Percentiles rank a stretch among this genome's conserved stretches.
These are phyloP conservation scores for Tricladium varicosporioides DNA, from an alignment of 2,329 filamentous ascomycete genomes.

Conservation along the genomic window DNA sequence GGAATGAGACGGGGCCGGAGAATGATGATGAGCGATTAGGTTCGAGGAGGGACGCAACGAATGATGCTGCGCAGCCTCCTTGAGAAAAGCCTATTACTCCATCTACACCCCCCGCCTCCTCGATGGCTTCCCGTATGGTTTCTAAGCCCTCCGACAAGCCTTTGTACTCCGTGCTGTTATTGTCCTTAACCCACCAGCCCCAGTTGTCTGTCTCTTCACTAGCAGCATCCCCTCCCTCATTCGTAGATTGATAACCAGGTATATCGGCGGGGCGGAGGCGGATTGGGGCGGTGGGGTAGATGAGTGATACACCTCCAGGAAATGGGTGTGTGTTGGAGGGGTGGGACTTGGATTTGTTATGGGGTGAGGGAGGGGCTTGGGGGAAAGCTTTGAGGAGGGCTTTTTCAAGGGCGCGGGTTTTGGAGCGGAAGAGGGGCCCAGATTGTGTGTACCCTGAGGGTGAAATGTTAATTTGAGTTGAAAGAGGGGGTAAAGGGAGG, in stretches of 20 bases:
- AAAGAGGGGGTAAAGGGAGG: conserved; percentile 1
- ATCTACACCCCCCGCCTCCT: conserved; percentile 66
- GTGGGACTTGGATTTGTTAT: neutral
- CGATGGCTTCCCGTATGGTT: conserved; percentile 59
- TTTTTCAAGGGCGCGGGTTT: conserved; percentile 85
- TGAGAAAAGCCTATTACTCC: conserved; percentile 82
- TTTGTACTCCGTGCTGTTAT: conserved; percentile 62
- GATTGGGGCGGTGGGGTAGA: conserved; percentile 69
- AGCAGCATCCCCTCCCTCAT: conserved; percentile 36
- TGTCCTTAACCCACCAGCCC: conserved; percentile 79
- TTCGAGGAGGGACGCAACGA: conserved; percentile 74
- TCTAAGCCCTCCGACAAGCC: conserved; percentile 68
- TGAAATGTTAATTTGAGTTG: neutral
- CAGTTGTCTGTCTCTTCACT: conserved; percentile 62
- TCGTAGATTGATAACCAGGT: conserved; percentile 56
- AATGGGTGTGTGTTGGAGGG: conserved; percentile 49
- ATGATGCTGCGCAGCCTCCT: conserved; percentile 68
- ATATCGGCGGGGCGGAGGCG: conserved; percentile 64
- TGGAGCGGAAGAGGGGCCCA: conserved; percentile 78
- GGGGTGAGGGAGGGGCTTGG: neutral
- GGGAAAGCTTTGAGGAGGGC: conserved; percentile 72
- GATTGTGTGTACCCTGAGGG: conserved; percentile 81
- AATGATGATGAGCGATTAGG: conserved; percentile 46
- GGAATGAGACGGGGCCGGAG: conserved; percentile 14
- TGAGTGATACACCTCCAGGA: conserved; percentile 50